Percentiles rank a stretch among this genome's conserved stretches.
Conservation (phyloP, 2,329 filamentous ascomycete genomes). For the Pseudogymnoascus sp. region DNA sequence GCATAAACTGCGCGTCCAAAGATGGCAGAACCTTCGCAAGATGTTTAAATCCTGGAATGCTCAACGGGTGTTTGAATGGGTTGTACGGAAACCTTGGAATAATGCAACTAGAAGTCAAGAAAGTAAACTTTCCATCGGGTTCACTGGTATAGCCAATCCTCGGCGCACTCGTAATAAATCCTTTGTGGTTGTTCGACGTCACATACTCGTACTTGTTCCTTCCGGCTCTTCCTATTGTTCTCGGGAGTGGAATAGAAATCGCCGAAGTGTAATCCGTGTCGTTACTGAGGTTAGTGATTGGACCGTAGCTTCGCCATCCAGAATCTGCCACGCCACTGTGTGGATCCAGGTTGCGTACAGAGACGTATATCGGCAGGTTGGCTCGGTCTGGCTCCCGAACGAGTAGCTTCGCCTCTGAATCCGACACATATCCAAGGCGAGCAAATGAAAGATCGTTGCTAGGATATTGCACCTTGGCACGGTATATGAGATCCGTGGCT, state of each 20-base stretch:
- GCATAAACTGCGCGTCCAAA: constrained; percentile 70
- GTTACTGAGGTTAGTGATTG: constrained; percentile 59
- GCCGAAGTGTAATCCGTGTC: constrained; percentile 77
- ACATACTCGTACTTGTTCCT: constrained; percentile 70
- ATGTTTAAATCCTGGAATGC: constrained; percentile 72
- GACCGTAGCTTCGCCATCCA: constrained; percentile 62
- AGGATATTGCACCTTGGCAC: constrained; percentile 63
- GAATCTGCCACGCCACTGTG: constrained; percentile 48
- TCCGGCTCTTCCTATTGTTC: constrained; percentile 64
- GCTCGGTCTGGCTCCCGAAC: constrained; percentile 74
- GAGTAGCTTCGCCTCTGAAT: constrained; percentile 70
- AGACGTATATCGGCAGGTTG: constrained; percentile 69
- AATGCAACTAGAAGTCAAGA: constrained; percentile 88
- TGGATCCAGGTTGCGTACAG: constrained; percentile 52
- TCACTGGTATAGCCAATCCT: constrained; percentile 56
- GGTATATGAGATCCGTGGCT: constrained; percentile 71
- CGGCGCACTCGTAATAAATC: constrained; percentile 74
- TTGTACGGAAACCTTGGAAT: constrained; percentile 87
- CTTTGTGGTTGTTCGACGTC: constrained; percentile 80
- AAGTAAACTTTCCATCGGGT: constrained; percentile 70
- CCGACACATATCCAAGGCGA: constrained; percentile 79
- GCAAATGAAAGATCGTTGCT: constrained; percentile 76
- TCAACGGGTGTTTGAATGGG: constrained; percentile 72
- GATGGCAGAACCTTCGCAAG: constrained; percentile 67
- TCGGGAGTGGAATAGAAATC: constrained; percentile 56